Percentiles rank a stretch among this genome's conserved stretches.
phyloP scores from a whole-genome alignment of 192 early-diverging fungal genomes.

The Radiomyces spectabilis region DNA sequence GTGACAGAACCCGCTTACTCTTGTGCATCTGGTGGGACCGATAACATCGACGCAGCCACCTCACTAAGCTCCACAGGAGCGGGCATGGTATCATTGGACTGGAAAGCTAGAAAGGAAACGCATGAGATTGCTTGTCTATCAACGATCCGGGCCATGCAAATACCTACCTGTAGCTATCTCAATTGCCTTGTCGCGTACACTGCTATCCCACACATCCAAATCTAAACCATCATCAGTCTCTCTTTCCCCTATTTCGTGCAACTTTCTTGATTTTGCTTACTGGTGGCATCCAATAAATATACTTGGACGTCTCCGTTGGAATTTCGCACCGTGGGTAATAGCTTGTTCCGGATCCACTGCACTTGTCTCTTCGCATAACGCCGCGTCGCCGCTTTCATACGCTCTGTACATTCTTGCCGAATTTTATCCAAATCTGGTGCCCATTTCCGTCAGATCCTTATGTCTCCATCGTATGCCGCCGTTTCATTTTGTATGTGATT shows the following conservation, averaged over 20 bases:
- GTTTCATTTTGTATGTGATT: too few species aligned
- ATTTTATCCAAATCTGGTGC: slow-evolving; percentile 19
- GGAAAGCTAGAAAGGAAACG: slow-evolving; percentile 26
- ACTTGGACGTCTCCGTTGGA: slow-evolving; percentile 30
- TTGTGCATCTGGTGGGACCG: slow-evolving; percentile 7
- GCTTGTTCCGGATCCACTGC: slow-evolving; percentile 75
- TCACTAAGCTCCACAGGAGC: slow-evolving; percentile 23
- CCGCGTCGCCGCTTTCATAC: slow-evolving; percentile 84
- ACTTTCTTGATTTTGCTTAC: slow-evolving; percentile 25
- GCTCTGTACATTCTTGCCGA: slow-evolving; percentile 51
- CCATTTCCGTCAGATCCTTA: too few species aligned
- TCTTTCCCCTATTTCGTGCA: too few species aligned
- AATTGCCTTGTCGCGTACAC: slow-evolving; percentile 46
- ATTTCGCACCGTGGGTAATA: slow-evolving; percentile 42
- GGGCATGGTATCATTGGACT: slow-evolving; percentile 22
- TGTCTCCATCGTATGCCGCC: too few species aligned
- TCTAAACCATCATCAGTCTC: too few species aligned
- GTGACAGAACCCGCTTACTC: slow-evolving; percentile 26
- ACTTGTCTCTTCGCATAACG: slow-evolving; percentile 82
- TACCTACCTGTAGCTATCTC: slow-evolving; percentile 40
- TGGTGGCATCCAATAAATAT: slow-evolving; percentile 66
- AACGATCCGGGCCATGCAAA: too few species aligned
- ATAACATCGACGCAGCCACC: slow-evolving; percentile 32
- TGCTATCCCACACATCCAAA: slow-evolving; percentile 46
- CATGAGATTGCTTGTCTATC: not conserved